Base-by-base conservation (phyloP, 2,329 filamentous ascomycete genomes). In the Botrytis paeoniae region DNA sequence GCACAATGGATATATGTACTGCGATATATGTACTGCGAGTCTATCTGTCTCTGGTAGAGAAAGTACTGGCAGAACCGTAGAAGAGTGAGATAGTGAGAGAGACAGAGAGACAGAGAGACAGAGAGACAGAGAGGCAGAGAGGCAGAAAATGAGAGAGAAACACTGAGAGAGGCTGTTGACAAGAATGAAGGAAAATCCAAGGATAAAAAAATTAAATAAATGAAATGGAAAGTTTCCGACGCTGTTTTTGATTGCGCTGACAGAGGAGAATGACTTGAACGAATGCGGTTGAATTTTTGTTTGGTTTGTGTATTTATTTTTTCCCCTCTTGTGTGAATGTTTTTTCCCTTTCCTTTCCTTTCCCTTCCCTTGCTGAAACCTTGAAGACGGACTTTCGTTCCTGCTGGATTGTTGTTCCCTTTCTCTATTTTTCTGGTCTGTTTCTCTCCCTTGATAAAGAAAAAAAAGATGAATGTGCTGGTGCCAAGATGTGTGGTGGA, bases 381-480 rank as follows among this genome's bases (percentile, higher is more conserved):
- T 63, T 57, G 51, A 25, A 62, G 51, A 18, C 20, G 37, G 39
- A 39, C 37, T 43, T 43, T 43, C 22, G 25, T 43, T 63, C 61
- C 25, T 63, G 25, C 37, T 39, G 61, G 37, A 20, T 32, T 63
- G 14, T 14, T 66, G 10, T 54, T 45, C 64, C 25, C 43, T 51
- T 48, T 62, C 29, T 18, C 54, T 45, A 48, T 14, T 16, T 35
- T 12, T 57, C 4, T 14, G 48, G 25, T 7, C 25, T 37, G 8
- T n/a, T 29, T 29, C 29, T 51, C 54, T 65, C 69, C 61, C 45
- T 66, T 71, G 64, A 41, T 68, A 7, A 54, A n/a, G 64, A n/a
- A 64, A n/a, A 63, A n/a, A 65, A 63, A 64, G 60, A 54, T 71
- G 69, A 18, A 68, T 68, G 45, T 71, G 37, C 61, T 66, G 45